Evolutionary conservation across 192 early-diverging fungal species (phyloP).

Genomic region (Entomortierella chlamydospora): DNA sequence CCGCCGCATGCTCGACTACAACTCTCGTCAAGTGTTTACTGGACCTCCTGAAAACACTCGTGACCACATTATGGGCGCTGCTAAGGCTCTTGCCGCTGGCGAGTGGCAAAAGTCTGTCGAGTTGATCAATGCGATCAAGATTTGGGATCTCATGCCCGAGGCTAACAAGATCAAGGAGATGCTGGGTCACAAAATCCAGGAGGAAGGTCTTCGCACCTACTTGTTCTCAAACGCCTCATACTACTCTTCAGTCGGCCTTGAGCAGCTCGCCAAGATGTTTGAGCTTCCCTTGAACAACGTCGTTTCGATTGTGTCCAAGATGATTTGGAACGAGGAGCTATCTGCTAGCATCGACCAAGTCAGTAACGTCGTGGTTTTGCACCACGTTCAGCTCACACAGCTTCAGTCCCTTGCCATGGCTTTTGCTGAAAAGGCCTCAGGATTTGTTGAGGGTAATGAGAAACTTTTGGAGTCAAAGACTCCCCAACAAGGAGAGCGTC

Average conservation of each 20-base stretch:
- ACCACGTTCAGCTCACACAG: constrained; percentile 77
- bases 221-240: constrained; percentile 92
- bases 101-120: constrained; percentile 93
- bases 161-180: constrained; percentile 88
- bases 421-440: constrained; percentile 88
- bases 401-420: constrained; percentile 88
- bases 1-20: constrained; percentile 93
- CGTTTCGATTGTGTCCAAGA: constrained; percentile 84
- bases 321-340: constrained; percentile 95
- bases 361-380: constrained; percentile 83
- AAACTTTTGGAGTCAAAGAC: constrained; percentile 83
- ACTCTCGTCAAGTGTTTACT: constrained; percentile 95
- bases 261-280: constrained; percentile 91
- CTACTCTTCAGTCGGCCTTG: constrained; percentile 90
- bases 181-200: constrained; percentile 91
- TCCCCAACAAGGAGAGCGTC: constrained; percentile 48
- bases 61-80: constrained; percentile 98
- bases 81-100: constrained; percentile 90
- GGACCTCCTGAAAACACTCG: constrained; percentile 98
- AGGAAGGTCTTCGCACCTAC: constrained; percentile 96
- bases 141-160: constrained; percentile 94
- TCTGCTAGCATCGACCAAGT: constrained; percentile 90
- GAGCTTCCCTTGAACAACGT: constrained; percentile 73
- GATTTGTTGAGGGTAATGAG: constrained; percentile 93
- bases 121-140: constrained; percentile 90